These are phyloP conservation scores for Auriscalpium microsporum DNA, from an alignment of 768 basidiomycete genomes.

Conservation along the genomic window DNA sequence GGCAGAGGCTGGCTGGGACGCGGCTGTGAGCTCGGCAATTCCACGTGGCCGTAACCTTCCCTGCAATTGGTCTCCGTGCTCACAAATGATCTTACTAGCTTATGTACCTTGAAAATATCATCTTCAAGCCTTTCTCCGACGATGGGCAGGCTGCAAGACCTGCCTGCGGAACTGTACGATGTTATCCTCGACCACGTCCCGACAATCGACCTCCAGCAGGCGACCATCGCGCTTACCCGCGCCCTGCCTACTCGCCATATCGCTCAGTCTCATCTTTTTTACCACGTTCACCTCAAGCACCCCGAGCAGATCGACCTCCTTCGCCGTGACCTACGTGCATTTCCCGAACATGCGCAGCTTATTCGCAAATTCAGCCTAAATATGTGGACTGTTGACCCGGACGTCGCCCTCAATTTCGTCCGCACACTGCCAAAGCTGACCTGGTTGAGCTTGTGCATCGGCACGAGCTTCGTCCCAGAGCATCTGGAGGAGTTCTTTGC, in stretches of 20 bases:
- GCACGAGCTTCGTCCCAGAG: constrained; percentile 72
- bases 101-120: no score
- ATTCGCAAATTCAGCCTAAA: constrained; percentile 45
- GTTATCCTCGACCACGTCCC: constrained; percentile 48
- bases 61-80: no score
- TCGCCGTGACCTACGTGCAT: constrained; percentile 44
- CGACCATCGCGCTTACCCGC: constrained; percentile 49
- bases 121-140: no score
- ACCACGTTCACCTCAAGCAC: constrained; percentile 41
- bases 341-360: constrained; percentile 16
- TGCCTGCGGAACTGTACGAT: constrained; percentile 64
- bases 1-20: no score
- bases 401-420: constrained; percentile 65
- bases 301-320: constrained; percentile 47
- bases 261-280: constrained; percentile 45
- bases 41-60: no score
- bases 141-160: neutral
- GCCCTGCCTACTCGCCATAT: constrained; percentile 57
- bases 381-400: constrained; percentile 67
- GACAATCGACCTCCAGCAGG: constrained; percentile 36
- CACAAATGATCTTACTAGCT: no score
- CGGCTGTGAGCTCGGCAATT: no score
- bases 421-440: constrained; percentile 42
- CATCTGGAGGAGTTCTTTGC: constrained; percentile 65
- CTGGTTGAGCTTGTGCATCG: constrained; percentile 56